Percentiles rank a stretch among this genome's conserved stretches.
Evolutionary conservation across 805 yeast genomes (phyloP).

Genomic region (Blastobotrys attinorum): DNA sequence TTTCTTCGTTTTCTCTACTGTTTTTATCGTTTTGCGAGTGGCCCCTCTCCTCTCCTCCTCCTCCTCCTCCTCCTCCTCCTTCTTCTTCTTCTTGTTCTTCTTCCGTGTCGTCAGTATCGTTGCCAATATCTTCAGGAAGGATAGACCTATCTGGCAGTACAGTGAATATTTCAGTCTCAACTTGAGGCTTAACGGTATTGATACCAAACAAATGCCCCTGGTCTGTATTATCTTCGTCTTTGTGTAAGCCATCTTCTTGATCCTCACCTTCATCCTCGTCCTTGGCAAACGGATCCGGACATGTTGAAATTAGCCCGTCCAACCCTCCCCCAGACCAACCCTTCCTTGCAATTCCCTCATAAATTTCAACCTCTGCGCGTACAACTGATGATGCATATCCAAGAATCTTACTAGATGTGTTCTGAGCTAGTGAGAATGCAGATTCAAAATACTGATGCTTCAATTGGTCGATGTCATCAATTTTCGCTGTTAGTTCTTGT

Average conservation of each 20-base stretch:
- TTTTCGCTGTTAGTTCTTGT: slow-evolving; percentile 57
- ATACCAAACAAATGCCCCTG: slow-evolving; percentile 1
- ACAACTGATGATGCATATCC: slow-evolving; percentile 54
- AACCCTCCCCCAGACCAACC: slow-evolving; percentile 87
- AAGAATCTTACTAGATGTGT: slow-evolving; percentile 49
- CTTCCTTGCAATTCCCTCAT: slow-evolving; percentile 72
- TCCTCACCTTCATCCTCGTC: slow-evolving; percentile 20
- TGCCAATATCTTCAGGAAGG: slow-evolving; percentile 12
- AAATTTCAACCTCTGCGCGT: slow-evolving; percentile 72
- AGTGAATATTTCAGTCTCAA: slow-evolving; percentile 14
- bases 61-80: too few species aligned
- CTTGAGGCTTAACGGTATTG: slow-evolving; percentile 1
- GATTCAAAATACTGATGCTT: slow-evolving; percentile 69
- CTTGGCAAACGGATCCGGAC: slow-evolving; percentile 56
- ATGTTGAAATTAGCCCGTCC: slow-evolving; percentile 54
- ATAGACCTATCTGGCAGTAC: slow-evolving; percentile 24
- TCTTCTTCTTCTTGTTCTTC: neutral
- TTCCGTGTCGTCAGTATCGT: neutral
- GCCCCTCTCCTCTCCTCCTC: too few species aligned
- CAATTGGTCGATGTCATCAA: slow-evolving; percentile 70
- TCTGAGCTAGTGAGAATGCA: slow-evolving; percentile 53
- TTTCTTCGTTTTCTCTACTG: too few species aligned
- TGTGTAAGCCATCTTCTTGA: slow-evolving; percentile 4
- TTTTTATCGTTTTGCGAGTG: too few species aligned
- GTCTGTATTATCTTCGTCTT: neutral